Evolutionary conservation across 2,329 filamentous ascomycete genomes (phyloP).

Genomic region (Aspergillus ochraceoroseus): DNA sequence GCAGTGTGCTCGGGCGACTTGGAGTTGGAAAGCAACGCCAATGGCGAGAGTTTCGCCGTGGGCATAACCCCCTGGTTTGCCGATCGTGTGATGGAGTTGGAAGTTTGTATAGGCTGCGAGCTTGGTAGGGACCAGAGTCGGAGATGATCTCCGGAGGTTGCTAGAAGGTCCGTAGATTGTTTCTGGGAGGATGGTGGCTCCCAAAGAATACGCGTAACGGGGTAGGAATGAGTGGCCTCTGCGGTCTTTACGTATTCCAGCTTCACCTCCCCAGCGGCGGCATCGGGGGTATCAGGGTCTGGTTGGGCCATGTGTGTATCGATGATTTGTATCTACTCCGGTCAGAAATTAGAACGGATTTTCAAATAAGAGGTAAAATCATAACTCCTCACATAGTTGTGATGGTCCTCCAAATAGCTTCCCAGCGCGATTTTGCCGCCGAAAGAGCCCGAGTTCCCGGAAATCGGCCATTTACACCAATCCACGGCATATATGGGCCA

Average conservation of each 20-base stretch:
- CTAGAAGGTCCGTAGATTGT: constrained; percentile 87
- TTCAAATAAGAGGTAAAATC: too few relatives aligned
- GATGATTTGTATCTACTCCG: constrained; percentile 82
- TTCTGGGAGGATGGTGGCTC: constrained; percentile 93
- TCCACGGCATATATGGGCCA: constrained; percentile 97
- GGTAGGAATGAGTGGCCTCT: constrained; percentile 96
- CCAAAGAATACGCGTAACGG: constrained; percentile 91
- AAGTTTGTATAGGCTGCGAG: constrained; percentile 54
- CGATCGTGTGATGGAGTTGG: constrained; percentile 65
- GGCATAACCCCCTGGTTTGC: constrained; percentile 57
- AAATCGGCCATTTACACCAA: constrained; percentile 97
- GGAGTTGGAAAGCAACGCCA: constrained; percentile 91
- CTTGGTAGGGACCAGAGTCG: constrained; percentile 84
- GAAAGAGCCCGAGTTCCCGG: constrained; percentile 54
- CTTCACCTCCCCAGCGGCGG: constrained; percentile 57
- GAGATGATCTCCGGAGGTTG: constrained; percentile 91
- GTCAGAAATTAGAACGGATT: neutral
- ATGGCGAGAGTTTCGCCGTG: constrained; percentile 79
- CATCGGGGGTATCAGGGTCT: constrained; percentile 63
- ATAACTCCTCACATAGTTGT: constrained; percentile 81
- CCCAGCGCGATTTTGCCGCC: constrained; percentile 91
- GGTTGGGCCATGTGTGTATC: constrained; percentile 75
- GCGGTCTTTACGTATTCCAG: constrained; percentile 91
- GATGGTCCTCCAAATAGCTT: constrained; percentile 94
- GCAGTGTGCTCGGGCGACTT: constrained; percentile 98